A percentile compares a stretch with the other conserved stretches of the same genome.
Conservation (phyloP, 306 rosid species). For the Cicer pinnatifidum region DNA sequence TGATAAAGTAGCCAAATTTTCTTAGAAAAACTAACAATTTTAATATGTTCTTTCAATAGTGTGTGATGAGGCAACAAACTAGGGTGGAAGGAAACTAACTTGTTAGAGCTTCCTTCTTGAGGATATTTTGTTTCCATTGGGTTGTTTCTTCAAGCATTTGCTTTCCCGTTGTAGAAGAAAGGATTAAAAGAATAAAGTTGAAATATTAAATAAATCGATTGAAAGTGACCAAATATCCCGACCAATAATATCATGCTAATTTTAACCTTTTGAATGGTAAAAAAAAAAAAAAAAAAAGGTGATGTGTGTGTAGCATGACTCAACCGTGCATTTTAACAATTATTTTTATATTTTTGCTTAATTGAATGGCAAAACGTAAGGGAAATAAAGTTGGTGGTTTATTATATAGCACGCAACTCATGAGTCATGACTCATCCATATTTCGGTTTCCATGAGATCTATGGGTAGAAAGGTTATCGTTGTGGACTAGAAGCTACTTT, state of each 20-base stretch:
- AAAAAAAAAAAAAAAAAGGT: not conserved
- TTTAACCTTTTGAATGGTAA: too few species aligned
- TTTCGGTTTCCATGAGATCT: not conserved
- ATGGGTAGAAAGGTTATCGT: not conserved
- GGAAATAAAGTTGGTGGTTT: not conserved
- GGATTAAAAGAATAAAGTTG: not conserved
- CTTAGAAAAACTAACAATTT: not conserved
- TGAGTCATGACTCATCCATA: not conserved
- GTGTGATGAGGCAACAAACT: not conserved
- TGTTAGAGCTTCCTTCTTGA: not conserved
- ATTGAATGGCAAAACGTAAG: not conserved
- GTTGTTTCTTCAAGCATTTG: not conserved
- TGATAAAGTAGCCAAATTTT: not conserved
- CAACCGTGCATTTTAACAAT: not conserved
- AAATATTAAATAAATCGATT: too few species aligned
- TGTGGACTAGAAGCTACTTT: not conserved
- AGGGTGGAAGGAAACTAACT: not conserved
- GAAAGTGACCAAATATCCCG: not conserved
- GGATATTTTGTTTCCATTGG: not conserved
- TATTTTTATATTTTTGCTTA: not conserved
- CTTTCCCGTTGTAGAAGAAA: conserved; percentile 1
- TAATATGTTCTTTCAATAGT: not conserved
- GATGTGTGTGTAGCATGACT: not conserved
- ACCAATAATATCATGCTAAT: not conserved
- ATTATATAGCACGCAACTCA: not conserved